phyloP scores from a whole-genome alignment of 257 asterid species.

The Nicotiana paniculata region DNA sequence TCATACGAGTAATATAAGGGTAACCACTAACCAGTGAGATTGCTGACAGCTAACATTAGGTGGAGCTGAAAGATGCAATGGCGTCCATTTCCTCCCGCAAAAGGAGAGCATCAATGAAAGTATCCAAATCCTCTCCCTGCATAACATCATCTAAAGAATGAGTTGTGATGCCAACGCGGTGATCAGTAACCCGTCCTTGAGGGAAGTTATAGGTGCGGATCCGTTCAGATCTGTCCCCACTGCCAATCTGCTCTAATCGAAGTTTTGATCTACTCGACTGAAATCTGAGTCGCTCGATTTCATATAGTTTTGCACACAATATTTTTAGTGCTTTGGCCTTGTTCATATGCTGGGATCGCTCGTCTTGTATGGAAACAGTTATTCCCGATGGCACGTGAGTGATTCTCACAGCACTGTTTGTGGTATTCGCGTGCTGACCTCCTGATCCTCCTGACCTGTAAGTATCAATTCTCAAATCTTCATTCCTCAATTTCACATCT shows the following conservation, averaged over 20 bases:
- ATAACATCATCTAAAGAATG: conserved; percentile 71
- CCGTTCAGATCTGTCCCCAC: conserved; percentile 98
- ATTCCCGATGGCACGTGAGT: conserved; percentile 87
- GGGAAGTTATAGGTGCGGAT: conserved; percentile 96
- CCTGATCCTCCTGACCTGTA: conserved; percentile 96
- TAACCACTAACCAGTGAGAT: background rate
- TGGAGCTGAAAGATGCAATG: conserved; percentile 61
- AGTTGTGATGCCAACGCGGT: conserved; percentile 83
- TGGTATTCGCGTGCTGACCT: conserved; percentile 93
- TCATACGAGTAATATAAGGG: background rate
- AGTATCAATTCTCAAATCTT: conserved; percentile 84
- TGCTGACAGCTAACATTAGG: background rate
- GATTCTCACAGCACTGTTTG: conserved; percentile 93
- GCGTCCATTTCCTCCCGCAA: conserved; percentile 91
- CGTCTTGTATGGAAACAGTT: conserved; percentile 85
- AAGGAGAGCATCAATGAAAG: conserved; percentile 74
- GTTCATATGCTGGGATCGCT: conserved; percentile 94
- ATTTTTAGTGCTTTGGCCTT: conserved; percentile 86
- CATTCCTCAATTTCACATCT: conserved; percentile 70
- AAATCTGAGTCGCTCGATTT: conserved; percentile 62
- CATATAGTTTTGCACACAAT: conserved; percentile 79
- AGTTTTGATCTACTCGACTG: conserved; percentile 70
- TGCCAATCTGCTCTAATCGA: conserved; percentile 88
- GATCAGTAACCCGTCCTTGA: conserved; percentile 96
- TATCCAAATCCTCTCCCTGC: conserved; percentile 79